Conservation (phyloP, 805 yeast genomes). For the Blastobotrys peoriensis region DNA sequence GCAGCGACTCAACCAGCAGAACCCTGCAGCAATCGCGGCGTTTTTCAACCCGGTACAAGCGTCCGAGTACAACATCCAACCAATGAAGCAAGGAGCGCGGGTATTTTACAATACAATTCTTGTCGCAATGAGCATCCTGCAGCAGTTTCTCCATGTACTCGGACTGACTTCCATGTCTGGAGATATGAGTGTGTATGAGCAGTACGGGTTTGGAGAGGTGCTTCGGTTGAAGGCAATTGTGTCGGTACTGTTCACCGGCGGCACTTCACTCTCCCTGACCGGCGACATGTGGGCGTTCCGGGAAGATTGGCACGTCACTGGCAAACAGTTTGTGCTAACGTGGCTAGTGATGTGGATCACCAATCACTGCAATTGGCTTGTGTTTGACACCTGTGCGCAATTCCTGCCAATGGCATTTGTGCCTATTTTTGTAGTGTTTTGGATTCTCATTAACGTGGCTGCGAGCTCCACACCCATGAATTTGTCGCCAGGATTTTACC, state of each 20-base stretch:
- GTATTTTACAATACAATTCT: conserved; percentile 9
- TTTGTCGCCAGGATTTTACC: conserved; percentile 10
- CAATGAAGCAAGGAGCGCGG: conserved; percentile 10
- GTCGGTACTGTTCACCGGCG: conserved; percentile 1
- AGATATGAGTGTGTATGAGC: neutral
- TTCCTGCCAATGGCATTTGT: conserved; percentile 7
- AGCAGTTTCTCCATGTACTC: conserved; percentile 12
- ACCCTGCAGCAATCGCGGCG: conserved; percentile 4
- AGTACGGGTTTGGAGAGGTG: neutral
- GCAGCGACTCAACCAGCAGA: neutral
- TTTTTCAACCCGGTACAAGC: conserved; percentile 5
- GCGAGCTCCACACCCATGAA: conserved; percentile 8
- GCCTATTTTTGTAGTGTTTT: conserved; percentile 7
- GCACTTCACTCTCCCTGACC: conserved; percentile 5
- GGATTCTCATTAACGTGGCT: conserved; percentile 8
- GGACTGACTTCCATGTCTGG: conserved; percentile 4
- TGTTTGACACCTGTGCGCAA: conserved; percentile 3
- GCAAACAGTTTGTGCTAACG: conserved; percentile 12
- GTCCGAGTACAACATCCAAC: conserved; percentile 5
- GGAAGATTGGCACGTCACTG: conserved; percentile 11
- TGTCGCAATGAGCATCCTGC: conserved; percentile 10
- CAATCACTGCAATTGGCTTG: neutral
- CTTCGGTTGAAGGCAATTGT: neutral
- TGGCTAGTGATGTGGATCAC: conserved; percentile 12
- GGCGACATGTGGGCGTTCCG: conserved; percentile 14